phyloP scores from a whole-genome alignment of 1,284 basidiomycete genomes.

The Laetiporus sulphureus region DNA sequence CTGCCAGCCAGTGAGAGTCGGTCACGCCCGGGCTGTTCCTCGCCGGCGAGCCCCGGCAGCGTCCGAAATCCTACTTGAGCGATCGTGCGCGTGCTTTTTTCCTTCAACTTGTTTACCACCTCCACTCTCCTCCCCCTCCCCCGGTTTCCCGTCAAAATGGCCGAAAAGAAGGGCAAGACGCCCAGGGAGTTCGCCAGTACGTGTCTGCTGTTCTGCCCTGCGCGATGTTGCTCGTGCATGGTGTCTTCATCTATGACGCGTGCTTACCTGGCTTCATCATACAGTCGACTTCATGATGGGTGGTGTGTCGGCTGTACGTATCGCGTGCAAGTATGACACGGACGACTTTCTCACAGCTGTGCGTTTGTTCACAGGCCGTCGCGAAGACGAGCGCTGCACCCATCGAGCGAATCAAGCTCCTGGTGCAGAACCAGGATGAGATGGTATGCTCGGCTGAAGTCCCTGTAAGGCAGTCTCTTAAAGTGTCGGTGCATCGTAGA shows the following conservation, averaged over 20 bases:
- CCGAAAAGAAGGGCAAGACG: constrained; percentile 74
- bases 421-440: constrained; percentile 97
- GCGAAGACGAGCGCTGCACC: constrained; percentile 97
- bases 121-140: constrained; percentile 41
- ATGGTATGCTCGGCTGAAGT: constrained; percentile 66
- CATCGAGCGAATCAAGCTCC: constrained; percentile 98
- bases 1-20: too few species aligned
- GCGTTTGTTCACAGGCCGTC: constrained; percentile 68
- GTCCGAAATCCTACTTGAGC: constrained; percentile 23
- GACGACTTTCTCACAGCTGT: constrained; percentile 8
- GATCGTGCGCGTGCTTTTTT: constrained; percentile 21
- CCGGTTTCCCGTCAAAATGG: constrained; percentile 54
- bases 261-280: constrained; percentile 32
- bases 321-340: constrained; percentile 1
- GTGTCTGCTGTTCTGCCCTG: constrained; percentile 25
- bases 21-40: constrained; percentile 1
- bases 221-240: background rate
- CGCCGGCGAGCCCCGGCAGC: constrained; percentile 14
- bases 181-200: constrained; percentile 74
- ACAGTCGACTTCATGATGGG: constrained; percentile 89
- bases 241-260: constrained; percentile 8
- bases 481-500: constrained; percentile 37
- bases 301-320: constrained; percentile 81
- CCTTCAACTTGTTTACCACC: constrained; percentile 33
- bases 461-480: too few species aligned